Evolutionary conservation across 495 filamentous ascomycete genomes (phyloP), one percentile per base, ranked within the genome.

Genomic region (Chaetomium tenue): DNA sequence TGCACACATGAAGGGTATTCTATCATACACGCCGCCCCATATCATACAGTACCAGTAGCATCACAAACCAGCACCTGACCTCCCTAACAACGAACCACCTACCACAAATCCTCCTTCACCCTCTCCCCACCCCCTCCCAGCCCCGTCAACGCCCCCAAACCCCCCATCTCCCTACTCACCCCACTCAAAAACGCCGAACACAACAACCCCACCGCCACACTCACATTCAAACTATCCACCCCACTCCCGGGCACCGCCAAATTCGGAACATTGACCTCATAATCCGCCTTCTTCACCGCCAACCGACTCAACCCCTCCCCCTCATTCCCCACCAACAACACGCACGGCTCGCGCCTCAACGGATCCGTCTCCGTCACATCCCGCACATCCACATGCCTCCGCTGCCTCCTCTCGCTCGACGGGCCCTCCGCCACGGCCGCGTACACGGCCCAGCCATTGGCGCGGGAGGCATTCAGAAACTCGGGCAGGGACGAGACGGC

Each of bases 171-270:
- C 54, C 71, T 72, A 3, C 62, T 37, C 28, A 66, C 60, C 6
- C 71, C 71, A 64, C 73, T 76, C 66, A 82, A 56, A 47, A 82
- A 82, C 15, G 83, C 82, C 66, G 87, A 82, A 75, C 87, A 88
- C 48, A 97, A 74, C 42, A 97, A 72, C 5, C 84, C 91, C 5
- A 88, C 85, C n/a, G 92, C 92, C 18, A 93, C 91, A 66, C 88
- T 88, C 5, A 96, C 92, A 71, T 96, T 96, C 70, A 97, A 78
- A 75, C 91, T 94, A 65, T 97, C 92, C 18, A 92, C 80, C 16
- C 80, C 22, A 61, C 65, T 8, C 74, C 65, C 12, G 75, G 28
- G 5, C 3, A 28, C 74, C 16, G 67, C 63, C 25, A 78, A 56
- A 42, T 79, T 79, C n/a, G 79, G 80, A 52, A 86, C 82, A 44